Conservation (phyloP, 2,329 filamentous ascomycete genomes). For the Chaetomium globosum region DNA sequence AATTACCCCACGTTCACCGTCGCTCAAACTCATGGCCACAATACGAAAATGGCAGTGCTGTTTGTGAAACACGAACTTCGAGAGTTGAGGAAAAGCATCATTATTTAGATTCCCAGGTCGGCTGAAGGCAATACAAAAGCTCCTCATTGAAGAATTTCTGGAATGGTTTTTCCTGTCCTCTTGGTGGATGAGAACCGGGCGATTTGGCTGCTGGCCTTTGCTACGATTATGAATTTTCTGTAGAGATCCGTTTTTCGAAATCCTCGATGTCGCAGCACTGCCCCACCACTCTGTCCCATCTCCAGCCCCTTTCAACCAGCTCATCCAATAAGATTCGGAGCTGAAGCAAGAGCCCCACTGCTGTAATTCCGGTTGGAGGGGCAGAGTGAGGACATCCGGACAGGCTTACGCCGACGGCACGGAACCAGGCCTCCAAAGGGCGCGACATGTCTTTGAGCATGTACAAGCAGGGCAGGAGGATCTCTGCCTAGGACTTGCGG, state of each 20-base stretch:
- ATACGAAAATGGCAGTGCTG: background rate
- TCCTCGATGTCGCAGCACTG: conserved; percentile 24
- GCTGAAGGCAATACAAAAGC: background rate
- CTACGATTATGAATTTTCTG: conserved; percentile 15
- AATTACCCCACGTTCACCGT: conserved; percentile 23
- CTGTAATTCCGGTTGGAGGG: conserved; percentile 28
- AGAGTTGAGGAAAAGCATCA: background rate
- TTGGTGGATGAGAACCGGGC: background rate
- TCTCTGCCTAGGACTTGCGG: conserved; percentile 6
- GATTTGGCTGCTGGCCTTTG: background rate
- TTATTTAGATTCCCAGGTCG: background rate
- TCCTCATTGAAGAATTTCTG: background rate
- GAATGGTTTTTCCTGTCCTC: background rate
- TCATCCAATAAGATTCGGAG: conserved; percentile 22
- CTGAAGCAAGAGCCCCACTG: conserved; percentile 12
- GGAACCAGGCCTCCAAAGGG: conserved; percentile 27
- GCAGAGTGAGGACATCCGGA: conserved; percentile 18
- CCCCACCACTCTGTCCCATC: conserved; percentile 25
- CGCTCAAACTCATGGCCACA: background rate
- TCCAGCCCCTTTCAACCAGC: conserved; percentile 1
- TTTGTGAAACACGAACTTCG: background rate
- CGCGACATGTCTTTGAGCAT: conserved; percentile 14
- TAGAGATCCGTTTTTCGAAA: conserved; percentile 4
- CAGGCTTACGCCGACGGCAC: conserved; percentile 30
- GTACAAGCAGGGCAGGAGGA: background rate